Evolutionary conservation across 2,329 filamentous ascomycete genomes (phyloP).

Genomic region (Cladosporium sp.): DNA sequence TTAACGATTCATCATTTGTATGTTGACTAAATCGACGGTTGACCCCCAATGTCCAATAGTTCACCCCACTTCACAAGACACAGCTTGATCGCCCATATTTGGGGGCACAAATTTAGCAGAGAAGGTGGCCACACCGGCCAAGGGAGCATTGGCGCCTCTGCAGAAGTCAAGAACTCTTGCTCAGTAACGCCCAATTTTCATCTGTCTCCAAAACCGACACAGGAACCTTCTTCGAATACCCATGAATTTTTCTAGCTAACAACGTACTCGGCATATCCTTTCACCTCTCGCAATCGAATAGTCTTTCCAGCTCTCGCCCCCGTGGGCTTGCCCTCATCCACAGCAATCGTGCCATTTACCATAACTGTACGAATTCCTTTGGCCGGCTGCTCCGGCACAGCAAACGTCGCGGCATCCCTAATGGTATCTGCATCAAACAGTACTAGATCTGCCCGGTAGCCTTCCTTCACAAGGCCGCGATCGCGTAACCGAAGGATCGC

Average conservation of each 20-base stretch:
- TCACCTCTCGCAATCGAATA: slow-evolving; percentile 17
- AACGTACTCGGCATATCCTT: slow-evolving; percentile 4
- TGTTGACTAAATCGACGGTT: no score
- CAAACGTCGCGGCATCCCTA: slow-evolving; percentile 24
- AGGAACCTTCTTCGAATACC: no score
- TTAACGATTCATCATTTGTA: no score
- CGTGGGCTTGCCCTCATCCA: slow-evolving; percentile 23
- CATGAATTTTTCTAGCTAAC: slow-evolving; percentile 16
- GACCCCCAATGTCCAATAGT: no score
- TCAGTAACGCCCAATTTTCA: no score
- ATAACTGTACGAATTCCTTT: slow-evolving; percentile 23
- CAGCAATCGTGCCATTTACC: slow-evolving; percentile 24
- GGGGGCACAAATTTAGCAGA: no score
- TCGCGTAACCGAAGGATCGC: slow-evolving; percentile 19
- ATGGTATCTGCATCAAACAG: slow-evolving; percentile 24
- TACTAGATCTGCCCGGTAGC: slow-evolving; percentile 25
- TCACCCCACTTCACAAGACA: no score
- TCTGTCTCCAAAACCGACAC: no score
- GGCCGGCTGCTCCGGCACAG: slow-evolving; percentile 23
- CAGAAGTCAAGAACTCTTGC: no score
- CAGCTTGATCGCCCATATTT: no score
- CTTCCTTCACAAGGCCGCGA: slow-evolving; percentile 23
- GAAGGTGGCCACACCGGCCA: no score
- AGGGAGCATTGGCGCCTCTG: no score
- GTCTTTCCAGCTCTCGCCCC: slow-evolving; percentile 21